Evolutionary conservation across 192 early-diverging fungal genomes (phyloP).

Genomic region (Geranomyces variabilis): DNA sequence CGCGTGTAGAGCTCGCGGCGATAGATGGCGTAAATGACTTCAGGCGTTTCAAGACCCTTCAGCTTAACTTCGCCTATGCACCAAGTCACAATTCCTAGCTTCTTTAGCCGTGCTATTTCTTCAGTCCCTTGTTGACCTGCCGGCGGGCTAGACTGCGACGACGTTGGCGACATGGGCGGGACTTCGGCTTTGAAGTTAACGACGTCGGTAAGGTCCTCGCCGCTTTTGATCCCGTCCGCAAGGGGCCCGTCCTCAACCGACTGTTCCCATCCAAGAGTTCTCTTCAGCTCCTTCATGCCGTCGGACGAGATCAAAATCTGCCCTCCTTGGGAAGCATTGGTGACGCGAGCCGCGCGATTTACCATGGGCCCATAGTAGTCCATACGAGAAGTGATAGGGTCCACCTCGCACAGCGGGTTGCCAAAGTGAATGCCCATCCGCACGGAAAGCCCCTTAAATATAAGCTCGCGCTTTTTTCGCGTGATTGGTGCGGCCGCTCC

Average conservation of each 20-base stretch:
- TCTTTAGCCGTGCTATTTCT: conserved; percentile 27
- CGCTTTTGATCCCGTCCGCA: conserved; percentile 23
- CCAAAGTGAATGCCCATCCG: conserved; percentile 96
- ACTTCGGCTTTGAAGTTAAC: conserved; percentile 5
- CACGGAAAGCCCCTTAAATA: conserved; percentile 86
- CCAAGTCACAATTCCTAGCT: conserved; percentile 44
- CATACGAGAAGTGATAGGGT: conserved; percentile 89
- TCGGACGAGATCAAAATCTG: conserved; percentile 88
- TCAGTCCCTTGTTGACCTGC: not conserved
- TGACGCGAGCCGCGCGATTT: conserved; percentile 83
- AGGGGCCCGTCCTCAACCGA: conserved; percentile 5
- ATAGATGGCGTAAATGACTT: conserved; percentile 66
- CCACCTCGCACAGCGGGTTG: conserved; percentile 80
- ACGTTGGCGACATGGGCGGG: not conserved
- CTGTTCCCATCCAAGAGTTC: conserved; percentile 21
- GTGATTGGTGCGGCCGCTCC: not conserved
- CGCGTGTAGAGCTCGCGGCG: conserved; percentile 33
- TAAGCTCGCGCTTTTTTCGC: conserved; percentile 40
- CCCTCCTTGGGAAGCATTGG: conserved; percentile 84
- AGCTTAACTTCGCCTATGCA: conserved; percentile 81
- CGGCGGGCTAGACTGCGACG: not conserved
- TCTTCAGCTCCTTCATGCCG: conserved; percentile 65
- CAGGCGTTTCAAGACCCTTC: conserved; percentile 89
- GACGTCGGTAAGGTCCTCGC: conserved; percentile 30
- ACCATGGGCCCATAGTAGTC: conserved; percentile 96